phyloP scores from a whole-genome alignment of 2,329 filamentous ascomycete species.

The Colletotrichum sp. region DNA sequence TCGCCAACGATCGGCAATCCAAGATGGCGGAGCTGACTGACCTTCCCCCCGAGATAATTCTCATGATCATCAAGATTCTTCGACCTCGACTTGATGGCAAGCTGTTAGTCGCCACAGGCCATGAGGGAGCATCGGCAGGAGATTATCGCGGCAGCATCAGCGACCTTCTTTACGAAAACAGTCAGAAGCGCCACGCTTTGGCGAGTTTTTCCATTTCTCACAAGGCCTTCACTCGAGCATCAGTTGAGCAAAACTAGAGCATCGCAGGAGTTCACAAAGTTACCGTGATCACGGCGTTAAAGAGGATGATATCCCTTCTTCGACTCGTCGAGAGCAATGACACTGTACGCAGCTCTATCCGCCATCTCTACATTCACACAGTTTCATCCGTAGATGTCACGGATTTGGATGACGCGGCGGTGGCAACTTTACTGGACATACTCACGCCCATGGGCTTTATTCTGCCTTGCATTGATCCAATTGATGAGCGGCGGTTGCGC shows the following conservation, averaged over 20 bases:
- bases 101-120: background rate
- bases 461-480: background rate
- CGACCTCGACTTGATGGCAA: background rate
- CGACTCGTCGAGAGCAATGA: background rate
- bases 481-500: fast-evolving
- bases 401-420: background rate
- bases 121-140: fast-evolving
- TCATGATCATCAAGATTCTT: background rate
- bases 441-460: fast-evolving
- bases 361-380: background rate
- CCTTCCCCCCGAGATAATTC: background rate
- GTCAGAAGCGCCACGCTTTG: background rate
- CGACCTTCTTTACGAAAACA: background rate
- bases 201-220: background rate
- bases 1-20: background rate
- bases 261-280: background rate
- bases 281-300: fast-evolving
- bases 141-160: fast-evolving
- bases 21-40: background rate
- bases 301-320: background rate
- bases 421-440: background rate
- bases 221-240: fast-evolving
- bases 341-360: background rate
- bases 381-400: background rate
- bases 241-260: background rate